phyloP scores from a whole-genome alignment of 352 stramenopile genomes.

The Phytophthora citrophthora region DNA sequence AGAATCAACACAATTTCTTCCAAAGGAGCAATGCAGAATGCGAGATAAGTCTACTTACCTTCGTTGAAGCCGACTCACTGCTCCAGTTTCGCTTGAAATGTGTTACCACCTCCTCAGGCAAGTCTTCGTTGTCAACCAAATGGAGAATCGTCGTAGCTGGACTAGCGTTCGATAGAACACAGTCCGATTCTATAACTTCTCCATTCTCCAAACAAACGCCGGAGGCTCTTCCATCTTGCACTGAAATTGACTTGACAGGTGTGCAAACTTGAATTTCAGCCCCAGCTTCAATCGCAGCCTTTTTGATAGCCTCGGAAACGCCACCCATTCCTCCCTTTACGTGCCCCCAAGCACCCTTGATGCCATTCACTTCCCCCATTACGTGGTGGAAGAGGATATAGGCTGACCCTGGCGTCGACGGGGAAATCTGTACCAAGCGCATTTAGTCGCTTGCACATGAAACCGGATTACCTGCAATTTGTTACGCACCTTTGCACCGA shows the following conservation, averaged over 20 bases:
- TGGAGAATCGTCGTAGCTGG: conserved; percentile 86
- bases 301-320: conserved; percentile 73
- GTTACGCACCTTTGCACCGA: conserved; percentile 78
- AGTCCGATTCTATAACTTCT: conserved; percentile 52
- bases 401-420: conserved; percentile 84
- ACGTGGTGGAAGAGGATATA: conserved; percentile 94
- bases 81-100: conserved; percentile 87
- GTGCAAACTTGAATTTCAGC: conserved; percentile 78
- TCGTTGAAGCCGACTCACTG: conserved; percentile 80
- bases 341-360: conserved; percentile 90
- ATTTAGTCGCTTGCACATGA: neutral
- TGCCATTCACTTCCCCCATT: conserved; percentile 91
- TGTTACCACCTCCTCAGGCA: conserved; percentile 61
- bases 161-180: conserved; percentile 85
- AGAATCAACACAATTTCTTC: too few species aligned
- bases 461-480: too few species aligned
- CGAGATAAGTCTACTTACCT: conserved; percentile 40
- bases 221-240: conserved; percentile 44
- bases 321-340: conserved; percentile 91
- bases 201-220: conserved; percentile 77
- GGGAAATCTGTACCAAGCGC: conserved; percentile 54
- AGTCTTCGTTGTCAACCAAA: conserved; percentile 61
- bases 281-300: conserved; percentile 65
- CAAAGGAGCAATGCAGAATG: neutral
- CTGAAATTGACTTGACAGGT: conserved; percentile 68